phyloP scores from a whole-genome alignment of 805 yeast species.

The Spathaspora girioi region DNA sequence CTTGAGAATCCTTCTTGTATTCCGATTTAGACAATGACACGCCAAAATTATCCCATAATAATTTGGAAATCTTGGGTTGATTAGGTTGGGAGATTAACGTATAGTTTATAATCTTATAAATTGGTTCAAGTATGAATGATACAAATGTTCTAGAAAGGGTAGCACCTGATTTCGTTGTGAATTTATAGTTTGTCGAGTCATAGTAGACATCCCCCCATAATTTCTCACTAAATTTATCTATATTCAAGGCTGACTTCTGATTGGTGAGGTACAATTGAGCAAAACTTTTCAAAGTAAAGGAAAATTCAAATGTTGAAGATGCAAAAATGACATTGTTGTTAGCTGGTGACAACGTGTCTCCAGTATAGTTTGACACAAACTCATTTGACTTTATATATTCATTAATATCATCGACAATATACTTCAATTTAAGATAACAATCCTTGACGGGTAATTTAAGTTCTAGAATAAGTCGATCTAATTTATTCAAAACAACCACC shows the following conservation, averaged over 20 bases:
- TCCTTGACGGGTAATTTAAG: constrained; percentile 71
- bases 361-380: constrained; percentile 21
- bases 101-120: constrained; percentile 69
- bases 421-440: constrained; percentile 63
- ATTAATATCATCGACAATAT: constrained; percentile 64
- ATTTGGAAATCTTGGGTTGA: constrained; percentile 29
- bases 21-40: constrained; percentile 37
- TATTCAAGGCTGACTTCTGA: constrained; percentile 11
- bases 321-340: constrained; percentile 74
- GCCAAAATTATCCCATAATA: constrained; percentile 49
- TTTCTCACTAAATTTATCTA: constrained; percentile 43
- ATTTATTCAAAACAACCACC: constrained; percentile 66
- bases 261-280: constrained; percentile 42
- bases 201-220: constrained; percentile 80
- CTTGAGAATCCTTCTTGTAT: constrained; percentile 53
- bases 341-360: constrained; percentile 55
- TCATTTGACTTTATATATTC: constrained; percentile 37
- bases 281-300: constrained; percentile 68
- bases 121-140: constrained; percentile 67
- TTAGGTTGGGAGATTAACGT: constrained; percentile 51
- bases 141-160: constrained; percentile 47
- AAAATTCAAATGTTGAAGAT: constrained; percentile 57
- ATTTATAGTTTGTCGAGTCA: constrained; percentile 38
- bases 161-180: constrained; percentile 33
- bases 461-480: constrained; percentile 84